These are phyloP conservation scores for Boletellus sp. DNA, from an alignment of 768 basidiomycete species.

Conservation along the genomic window DNA sequence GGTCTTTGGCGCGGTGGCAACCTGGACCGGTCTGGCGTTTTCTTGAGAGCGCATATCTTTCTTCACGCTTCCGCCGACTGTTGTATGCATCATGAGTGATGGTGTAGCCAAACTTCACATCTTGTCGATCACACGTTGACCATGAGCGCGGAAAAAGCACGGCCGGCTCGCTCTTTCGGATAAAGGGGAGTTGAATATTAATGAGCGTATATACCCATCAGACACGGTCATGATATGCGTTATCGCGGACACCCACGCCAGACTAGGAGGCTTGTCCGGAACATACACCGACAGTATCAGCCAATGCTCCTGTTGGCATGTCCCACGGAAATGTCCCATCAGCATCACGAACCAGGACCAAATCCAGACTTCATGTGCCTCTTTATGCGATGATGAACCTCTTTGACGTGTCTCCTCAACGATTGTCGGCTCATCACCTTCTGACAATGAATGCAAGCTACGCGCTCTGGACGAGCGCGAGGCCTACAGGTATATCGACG, in stretches of 20 bases:
- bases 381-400: slow-evolving; percentile 19
- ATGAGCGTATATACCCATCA: neutral
- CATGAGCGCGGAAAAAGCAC: slow-evolving; percentile 1
- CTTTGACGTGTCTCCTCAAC: slow-evolving; percentile 13
- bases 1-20: slow-evolving; percentile 58
- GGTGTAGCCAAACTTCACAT: neutral
- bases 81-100: neutral
- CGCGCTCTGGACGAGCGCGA: neutral
- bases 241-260: neutral
- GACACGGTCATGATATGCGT: slow-evolving; percentile 1
- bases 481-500: neutral
- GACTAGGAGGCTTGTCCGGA: neutral
- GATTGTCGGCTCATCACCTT: slow-evolving; percentile 19
- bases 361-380: slow-evolving; percentile 3
- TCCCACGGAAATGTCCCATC: neutral
- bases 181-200: slow-evolving; percentile 1
- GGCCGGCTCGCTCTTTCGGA: neutral
- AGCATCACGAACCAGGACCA: neutral
- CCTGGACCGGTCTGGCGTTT: slow-evolving; percentile 57
- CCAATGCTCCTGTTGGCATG: neutral
- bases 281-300: neutral
- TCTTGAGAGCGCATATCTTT: slow-evolving; percentile 30
- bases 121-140: neutral
- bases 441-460: slow-evolving; percentile 6
- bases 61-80: neutral